These are phyloP conservation scores for Patellifolia procumbens DNA, from an alignment of 179 eudicot species.

Conservation along the genomic window DNA sequence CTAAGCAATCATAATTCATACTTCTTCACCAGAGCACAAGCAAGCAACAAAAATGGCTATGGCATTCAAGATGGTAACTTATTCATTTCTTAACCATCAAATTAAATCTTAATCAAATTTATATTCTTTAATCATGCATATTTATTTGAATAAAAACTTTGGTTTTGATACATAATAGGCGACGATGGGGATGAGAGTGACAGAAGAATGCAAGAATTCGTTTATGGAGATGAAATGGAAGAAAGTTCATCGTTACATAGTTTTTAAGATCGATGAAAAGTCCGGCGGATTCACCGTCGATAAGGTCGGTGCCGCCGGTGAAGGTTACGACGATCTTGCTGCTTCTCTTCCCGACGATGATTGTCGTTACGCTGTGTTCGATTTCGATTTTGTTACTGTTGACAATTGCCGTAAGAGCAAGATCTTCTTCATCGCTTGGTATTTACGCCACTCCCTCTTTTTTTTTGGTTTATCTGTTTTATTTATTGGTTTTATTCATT, in stretches of 20 bases:
- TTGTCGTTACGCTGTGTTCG: slow-evolving; percentile 87
- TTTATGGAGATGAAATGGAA: slow-evolving; percentile 99
- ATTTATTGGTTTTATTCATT: background rate
- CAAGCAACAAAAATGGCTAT: slow-evolving; percentile 57
- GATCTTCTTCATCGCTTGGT: slow-evolving; percentile 98
- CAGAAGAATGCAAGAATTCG: slow-evolving; percentile 87
- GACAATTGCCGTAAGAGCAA: slow-evolving; percentile 94
- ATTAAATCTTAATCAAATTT: background rate
- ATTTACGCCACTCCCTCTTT: slow-evolving; percentile 20
- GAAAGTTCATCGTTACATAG: slow-evolving; percentile 85
- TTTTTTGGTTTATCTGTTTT: too few species aligned
- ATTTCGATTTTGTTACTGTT: slow-evolving; percentile 78
- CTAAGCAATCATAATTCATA: background rate
- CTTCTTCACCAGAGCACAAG: background rate
- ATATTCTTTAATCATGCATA: background rate
- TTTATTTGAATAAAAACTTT: background rate
- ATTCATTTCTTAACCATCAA: background rate
- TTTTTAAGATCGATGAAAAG: slow-evolving; percentile 82
- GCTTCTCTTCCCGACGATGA: slow-evolving; percentile 82
- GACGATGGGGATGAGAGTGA: slow-evolving; percentile 74
- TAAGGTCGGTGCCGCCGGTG: slow-evolving; percentile 72
- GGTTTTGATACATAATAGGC: too few species aligned
- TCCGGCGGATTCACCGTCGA: slow-evolving; percentile 69
- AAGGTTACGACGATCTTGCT: slow-evolving; percentile 69
- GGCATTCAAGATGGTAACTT: slow-evolving; percentile 94